Conservation (phyloP, 768 basidiomycete species). For the Rhodotorula diobovata region DNA sequence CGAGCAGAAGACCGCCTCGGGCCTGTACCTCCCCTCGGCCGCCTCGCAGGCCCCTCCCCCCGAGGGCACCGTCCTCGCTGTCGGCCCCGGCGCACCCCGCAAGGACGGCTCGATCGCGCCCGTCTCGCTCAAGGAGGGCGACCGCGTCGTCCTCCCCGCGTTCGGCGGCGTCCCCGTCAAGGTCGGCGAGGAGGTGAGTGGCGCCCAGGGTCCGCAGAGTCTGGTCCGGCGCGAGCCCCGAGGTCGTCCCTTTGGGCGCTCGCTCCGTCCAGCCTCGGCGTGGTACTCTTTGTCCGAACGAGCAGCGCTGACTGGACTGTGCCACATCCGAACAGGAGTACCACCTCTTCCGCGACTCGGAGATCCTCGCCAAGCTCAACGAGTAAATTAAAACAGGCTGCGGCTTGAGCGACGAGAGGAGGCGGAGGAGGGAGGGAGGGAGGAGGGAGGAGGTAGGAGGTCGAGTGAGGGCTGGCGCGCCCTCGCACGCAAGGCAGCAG, state of each 20-base stretch:
- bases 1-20: conserved; percentile 91
- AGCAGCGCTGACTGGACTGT: neutral
- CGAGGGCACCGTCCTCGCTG: conserved; percentile 92
- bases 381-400: conserved; percentile 58
- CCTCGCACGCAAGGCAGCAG: no score
- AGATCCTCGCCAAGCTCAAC: conserved; percentile 93
- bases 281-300: neutral
- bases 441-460: neutral
- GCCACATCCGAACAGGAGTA: no score
- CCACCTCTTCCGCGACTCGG: conserved; percentile 85
- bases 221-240: no score
- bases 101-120: conserved; percentile 75
- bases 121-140: conserved; percentile 75
- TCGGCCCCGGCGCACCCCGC: conserved; percentile 88
- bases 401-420: neutral
- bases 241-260: no score
- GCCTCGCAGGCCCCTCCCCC: conserved; percentile 80
- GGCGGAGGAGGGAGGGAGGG: neutral
- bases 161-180: conserved; percentile 97
- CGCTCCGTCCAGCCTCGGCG: neutral
- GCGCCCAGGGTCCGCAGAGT: no score
- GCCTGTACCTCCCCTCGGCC: conserved; percentile 91
- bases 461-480: no score
- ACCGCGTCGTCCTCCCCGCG: conserved; percentile 85
- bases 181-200: conserved; percentile 84